Evolutionary conservation across 139 green algal species (phyloP), one percentile per base, ranked within the genome.

Genomic region (Gonium pectorale): DNA sequence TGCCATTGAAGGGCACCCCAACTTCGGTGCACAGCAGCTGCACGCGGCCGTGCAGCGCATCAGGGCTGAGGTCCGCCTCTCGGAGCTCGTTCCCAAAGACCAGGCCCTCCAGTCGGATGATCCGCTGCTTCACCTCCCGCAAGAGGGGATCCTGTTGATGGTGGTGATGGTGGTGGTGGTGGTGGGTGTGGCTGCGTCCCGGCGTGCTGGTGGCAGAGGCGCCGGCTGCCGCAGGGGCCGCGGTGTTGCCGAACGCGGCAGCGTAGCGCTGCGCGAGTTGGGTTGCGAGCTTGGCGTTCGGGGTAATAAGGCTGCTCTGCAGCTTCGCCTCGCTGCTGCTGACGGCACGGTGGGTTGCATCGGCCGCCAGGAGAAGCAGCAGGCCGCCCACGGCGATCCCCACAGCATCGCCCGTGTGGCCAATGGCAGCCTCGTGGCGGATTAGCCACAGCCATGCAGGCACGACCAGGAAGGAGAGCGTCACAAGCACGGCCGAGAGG

Each of bases 61-160:
- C 79, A 5, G 35, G 64, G 27, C n/a, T 41, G 29, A 85, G 67
- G 49, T 85, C 79, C 0, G 35, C 79, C 79, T 85, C 79, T 15
- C 35, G 67, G 3, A 85, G 64, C 64, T 85, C 79, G 66, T 67
- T 85, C 24, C 79, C 79, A 35, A 59, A 85, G 22, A 85, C 31
- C 60, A 83, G 6, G 0, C 5, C 62, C 64, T 85, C 79, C 27
- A 85, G 66, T 33, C 24, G n/a, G 15, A 85, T 85, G 26, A 85
- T 85, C 35, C 63, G 79, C 64, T 85, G 79, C 79, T 85, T 85
- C 7, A 85, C 49, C 41, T 49, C 26, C 9, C 44, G 43, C 0
- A 84, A 21, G 26, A 66, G 13, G 4, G 78, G 78, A 21, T 84
- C 59, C 24, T 9, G 59, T n/a, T n/a, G n/a, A n/a, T n/a, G n/a